These are phyloP conservation scores for Kockiozyma suomiensis DNA, from an alignment of 805 yeast genomes.

Conservation along the genomic window DNA sequence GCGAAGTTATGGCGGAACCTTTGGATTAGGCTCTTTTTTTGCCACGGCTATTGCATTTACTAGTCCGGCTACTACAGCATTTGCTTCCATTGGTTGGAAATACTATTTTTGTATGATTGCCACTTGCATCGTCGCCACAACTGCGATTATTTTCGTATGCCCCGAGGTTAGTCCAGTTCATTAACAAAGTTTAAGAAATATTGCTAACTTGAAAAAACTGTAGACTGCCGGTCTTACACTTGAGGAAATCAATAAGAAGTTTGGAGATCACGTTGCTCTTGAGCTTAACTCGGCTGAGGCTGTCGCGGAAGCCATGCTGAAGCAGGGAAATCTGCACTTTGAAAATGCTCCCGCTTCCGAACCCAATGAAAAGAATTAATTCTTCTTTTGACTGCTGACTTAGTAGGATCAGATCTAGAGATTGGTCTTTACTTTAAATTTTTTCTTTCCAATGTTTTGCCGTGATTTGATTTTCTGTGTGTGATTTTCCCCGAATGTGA, in stretches of 20 bases:
- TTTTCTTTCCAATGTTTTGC: no score
- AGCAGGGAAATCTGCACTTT: neutral
- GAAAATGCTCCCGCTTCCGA: neutral
- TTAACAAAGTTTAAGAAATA: neutral
- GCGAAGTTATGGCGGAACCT: neutral
- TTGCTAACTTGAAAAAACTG: no score
- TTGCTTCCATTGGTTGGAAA: neutral
- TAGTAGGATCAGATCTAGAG: no score
- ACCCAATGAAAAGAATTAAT: no score
- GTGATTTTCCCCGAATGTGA: no score
- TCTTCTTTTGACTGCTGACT: no score
- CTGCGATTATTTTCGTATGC: neutral
- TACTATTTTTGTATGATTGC: neutral
- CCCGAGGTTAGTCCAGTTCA: neutral
- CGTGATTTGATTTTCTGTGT: no score
- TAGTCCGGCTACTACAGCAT: neutral
- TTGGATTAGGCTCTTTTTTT: neutral
- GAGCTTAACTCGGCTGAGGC: neutral
- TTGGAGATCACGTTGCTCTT: neutral
- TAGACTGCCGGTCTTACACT: neutral
- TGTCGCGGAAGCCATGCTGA: neutral
- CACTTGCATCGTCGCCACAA: neutral
- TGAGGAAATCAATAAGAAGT: neutral
- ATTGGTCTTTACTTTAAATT: no score
- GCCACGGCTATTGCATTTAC: neutral